Evolutionary conservation across 202 grass and related monocot genomes (phyloP), one percentile per base, ranked within the genome.

Genomic region (Zoysia matrella): DNA sequence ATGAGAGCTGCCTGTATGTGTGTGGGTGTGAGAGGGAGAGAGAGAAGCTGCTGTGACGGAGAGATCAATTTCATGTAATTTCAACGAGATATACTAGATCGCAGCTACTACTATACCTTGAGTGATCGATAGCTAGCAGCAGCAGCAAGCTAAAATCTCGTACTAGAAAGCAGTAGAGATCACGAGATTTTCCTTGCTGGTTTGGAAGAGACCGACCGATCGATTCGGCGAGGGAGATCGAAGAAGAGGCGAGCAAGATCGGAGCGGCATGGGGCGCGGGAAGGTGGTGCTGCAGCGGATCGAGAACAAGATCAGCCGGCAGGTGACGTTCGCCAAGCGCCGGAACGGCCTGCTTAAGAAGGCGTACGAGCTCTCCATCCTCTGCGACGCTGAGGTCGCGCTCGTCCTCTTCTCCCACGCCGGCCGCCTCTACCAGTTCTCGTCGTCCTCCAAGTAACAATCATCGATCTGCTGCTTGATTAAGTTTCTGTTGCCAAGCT

Each of bases 271-370:
- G 93, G 93, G 93, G 51, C 85, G 93, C 65, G 93, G 93, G 72
- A 96, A 87, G 93, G 93, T 96, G 36, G 88, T 90, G 64, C 71
- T 96, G 80, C 87, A 96, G 90, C 30, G 30, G 30, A 36, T 36
- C 30, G 30, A 36, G 30, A 36, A 36, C 30, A 36, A 36, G 30
- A 36, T 36, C 30, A 36, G 30, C 30, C 30, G 30, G 30, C 30
- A 36, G 30, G 30, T 36, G 30, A 36, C 30, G 30, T 36, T 36
- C 30, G 30, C 30, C 30, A 36, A 36, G 30, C 30, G 30, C 30
- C 30, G 30, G 30, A 36, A 36, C 30, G 30, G 30, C 30, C 30
- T 36, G 30, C 30, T 36, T 1, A 36, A 36, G 30, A 36, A 36
- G 30, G 30, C 30, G 30, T 36, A 36, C 30, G 30, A 36, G 30